A percentile compares a stretch with the other conserved stretches of the same genome.
phyloP scores from a whole-genome alignment of 1,284 basidiomycete genomes.

The Pascua guehoae region DNA sequence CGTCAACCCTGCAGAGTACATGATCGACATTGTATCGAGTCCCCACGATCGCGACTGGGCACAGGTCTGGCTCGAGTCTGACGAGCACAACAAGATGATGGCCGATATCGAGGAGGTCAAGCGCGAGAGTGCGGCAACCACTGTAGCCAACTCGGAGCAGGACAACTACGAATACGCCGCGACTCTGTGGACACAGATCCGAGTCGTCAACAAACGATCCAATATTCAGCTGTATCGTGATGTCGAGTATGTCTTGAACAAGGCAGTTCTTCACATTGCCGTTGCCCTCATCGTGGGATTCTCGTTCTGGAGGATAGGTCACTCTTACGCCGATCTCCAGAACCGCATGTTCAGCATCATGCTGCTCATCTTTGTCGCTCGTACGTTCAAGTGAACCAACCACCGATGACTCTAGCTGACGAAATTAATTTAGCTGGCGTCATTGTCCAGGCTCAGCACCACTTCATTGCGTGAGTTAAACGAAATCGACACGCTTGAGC shows the following conservation, averaged over 20 bases:
- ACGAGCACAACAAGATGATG: slow-evolving; percentile 46
- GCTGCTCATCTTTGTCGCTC: slow-evolving; percentile 45
- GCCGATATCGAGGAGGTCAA: slow-evolving; percentile 50
- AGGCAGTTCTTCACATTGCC: slow-evolving; percentile 35
- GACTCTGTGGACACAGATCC: slow-evolving; percentile 32
- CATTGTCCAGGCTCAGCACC: slow-evolving; percentile 47
- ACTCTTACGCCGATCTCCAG: slow-evolving; percentile 20
- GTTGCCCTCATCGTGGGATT: slow-evolving; percentile 46
- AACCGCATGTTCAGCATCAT: slow-evolving; percentile 31
- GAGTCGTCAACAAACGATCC: slow-evolving; percentile 36
- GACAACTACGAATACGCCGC: slow-evolving; percentile 40
- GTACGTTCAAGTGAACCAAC: too few species aligned
- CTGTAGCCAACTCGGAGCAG: slow-evolving; percentile 4
- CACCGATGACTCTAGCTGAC: too few species aligned
- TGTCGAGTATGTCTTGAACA: slow-evolving; percentile 45
- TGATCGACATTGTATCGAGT: slow-evolving; percentile 47
- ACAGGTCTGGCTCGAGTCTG: slow-evolving; percentile 60
- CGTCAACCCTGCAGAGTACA: slow-evolving; percentile 54
- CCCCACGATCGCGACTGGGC: slow-evolving; percentile 60
- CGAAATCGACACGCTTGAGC: too few species aligned
- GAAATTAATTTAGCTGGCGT: slow-evolving; percentile 25
- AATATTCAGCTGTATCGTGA: slow-evolving; percentile 39
- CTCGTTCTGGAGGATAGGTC: slow-evolving; percentile 41
- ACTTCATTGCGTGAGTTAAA: slow-evolving; percentile 37
- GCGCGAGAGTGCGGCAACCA: not conserved